Evolutionary conservation across 140 eudicot genomes (phyloP).

Genomic region (Senecio squalidus): DNA sequence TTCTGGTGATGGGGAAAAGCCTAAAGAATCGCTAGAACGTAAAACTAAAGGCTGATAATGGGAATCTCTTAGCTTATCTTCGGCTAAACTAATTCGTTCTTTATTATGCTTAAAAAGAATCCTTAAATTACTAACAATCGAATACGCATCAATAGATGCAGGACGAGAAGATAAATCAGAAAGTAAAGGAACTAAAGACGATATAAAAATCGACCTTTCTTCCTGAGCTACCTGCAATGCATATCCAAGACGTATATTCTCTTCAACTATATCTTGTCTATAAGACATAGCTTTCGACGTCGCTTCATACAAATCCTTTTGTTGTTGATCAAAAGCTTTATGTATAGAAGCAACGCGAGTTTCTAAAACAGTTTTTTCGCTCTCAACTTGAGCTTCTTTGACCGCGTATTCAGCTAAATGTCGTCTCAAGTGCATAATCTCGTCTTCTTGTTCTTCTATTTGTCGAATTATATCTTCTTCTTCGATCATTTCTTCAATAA

Average conservation of each 20-base stretch:
- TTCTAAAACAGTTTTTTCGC: conserved; percentile 36
- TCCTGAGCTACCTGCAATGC: conserved; percentile 72
- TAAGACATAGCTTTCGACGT: conserved; percentile 79
- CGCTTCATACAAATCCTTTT: conserved; percentile 70
- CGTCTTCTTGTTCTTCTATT: conserved; percentile 53
- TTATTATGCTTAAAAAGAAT: conserved; percentile 66
- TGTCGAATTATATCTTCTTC: conserved; percentile 35
- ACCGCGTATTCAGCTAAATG: conserved; percentile 63
- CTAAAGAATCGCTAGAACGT: too few species aligned
- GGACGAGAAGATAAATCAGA: conserved; percentile 67
- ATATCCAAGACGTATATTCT: conserved; percentile 71
- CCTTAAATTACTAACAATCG: conserved; percentile 78
- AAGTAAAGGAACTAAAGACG: conserved; percentile 76
- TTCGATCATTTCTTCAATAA: too few species aligned
- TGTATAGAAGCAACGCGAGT: conserved; percentile 19
- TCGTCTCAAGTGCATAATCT: conserved; percentile 49
- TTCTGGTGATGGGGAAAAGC: conserved; percentile 8
- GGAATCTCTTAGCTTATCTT: conserved; percentile 69
- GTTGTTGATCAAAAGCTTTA: conserved; percentile 82
- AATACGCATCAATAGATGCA: conserved; percentile 67
- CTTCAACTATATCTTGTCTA: conserved; percentile 84
- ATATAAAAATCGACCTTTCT: conserved; percentile 65
- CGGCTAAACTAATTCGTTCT: conserved; percentile 55
- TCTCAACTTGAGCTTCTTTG: conserved; percentile 58
- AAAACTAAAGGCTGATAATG: conserved; percentile 63